phyloP scores from a whole-genome alignment of 352 stramenopile genomes.

The Globisporangium nagaii region DNA sequence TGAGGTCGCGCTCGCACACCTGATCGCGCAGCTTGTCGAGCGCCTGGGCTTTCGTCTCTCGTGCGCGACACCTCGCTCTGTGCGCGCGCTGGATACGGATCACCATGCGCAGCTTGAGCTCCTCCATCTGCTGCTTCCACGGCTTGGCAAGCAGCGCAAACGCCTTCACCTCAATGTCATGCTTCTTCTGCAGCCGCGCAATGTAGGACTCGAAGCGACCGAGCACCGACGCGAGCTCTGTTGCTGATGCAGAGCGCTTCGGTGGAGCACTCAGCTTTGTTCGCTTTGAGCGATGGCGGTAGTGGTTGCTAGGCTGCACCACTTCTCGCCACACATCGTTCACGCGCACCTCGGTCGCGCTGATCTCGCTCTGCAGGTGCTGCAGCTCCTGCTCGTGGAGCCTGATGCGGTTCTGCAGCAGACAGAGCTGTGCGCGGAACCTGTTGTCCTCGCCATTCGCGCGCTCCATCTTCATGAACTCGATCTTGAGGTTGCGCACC shows the following conservation, averaged over 20 bases:
- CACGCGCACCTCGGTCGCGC: conserved; percentile 35
- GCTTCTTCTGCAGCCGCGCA: conserved; percentile 39
- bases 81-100: conserved; percentile 73
- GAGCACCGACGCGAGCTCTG: conserved; percentile 50
- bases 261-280: background rate
- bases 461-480: conserved; percentile 55
- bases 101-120: conserved; percentile 56
- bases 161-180: conserved; percentile 55
- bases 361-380: conserved; percentile 52
- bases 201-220: conserved; percentile 54
- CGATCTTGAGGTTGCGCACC: conserved; percentile 54
- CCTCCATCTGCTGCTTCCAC: conserved; percentile 73
- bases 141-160: conserved; percentile 40
- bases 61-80: conserved; percentile 30
- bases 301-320: conserved; percentile 18
- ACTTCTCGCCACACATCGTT: conserved; percentile 62
- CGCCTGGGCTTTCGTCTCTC: conserved; percentile 40
- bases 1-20: conserved; percentile 43
- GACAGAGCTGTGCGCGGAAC: conserved; percentile 44
- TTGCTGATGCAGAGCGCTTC: background rate
- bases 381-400: conserved; percentile 58
- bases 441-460: conserved; percentile 35
- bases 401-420: conserved; percentile 53
- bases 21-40: conserved; percentile 41
- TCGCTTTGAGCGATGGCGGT: background rate